phyloP scores from a whole-genome alignment of 2,329 filamentous ascomycete species.

The Colletotrichum sansevieriae region DNA sequence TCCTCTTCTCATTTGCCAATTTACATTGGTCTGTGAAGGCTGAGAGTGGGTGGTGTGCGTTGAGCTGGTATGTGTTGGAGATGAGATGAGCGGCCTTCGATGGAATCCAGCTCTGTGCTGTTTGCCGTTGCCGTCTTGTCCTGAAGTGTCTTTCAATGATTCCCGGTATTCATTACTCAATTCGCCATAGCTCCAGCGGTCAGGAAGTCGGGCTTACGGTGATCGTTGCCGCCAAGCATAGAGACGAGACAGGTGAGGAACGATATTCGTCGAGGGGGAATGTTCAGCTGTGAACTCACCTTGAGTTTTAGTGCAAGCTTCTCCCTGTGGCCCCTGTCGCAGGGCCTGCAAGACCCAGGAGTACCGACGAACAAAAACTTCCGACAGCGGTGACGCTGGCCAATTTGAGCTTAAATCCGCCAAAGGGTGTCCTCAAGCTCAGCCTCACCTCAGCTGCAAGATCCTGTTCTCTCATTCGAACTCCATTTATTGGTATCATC shows the following conservation, averaged over 20 bases:
- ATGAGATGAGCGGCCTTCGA: neutral
- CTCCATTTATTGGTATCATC: neutral
- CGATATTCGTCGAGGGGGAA: neutral
- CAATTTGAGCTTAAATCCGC: neutral
- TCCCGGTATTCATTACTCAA: neutral
- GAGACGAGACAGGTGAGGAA: neutral
- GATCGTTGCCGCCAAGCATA: conserved; percentile 24
- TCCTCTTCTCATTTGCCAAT: neutral
- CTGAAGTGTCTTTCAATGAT: neutral
- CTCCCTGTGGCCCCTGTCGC: neutral
- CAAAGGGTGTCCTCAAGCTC: neutral
- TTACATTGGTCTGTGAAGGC: no score
- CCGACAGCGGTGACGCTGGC: no score
- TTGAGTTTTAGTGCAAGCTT: neutral
- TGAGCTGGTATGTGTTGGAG: conserved; percentile 1
- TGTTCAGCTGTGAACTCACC: conserved; percentile 3
- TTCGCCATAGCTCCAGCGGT: neutral
- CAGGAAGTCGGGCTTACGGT: neutral
- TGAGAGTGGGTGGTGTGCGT: neutral
- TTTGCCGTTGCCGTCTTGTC: no score
- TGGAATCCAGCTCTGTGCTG: no score
- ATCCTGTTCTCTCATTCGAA: no score
- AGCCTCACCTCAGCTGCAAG: conserved; percentile 1
- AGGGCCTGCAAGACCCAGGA: neutral
- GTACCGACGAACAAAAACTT: no score